Base-by-base conservation (phyloP, 805 yeast genomes). In the Cyberlindnera saturnus region DNA sequence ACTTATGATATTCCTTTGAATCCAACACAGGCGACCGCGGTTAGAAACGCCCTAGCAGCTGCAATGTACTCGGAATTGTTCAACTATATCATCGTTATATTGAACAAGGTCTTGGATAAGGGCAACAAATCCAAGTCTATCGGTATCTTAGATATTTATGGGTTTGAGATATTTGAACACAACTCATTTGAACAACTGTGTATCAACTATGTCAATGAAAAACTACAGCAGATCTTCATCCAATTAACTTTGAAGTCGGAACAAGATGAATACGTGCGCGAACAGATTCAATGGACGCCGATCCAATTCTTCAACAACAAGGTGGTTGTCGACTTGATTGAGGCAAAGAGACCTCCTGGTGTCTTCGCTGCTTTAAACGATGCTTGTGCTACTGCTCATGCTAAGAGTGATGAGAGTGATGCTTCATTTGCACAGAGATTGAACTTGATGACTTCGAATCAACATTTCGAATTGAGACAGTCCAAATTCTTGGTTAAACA, bases 381-480 rank as follows among this genome's bases (percentile, higher is more conserved):
- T 70, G 91, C 98, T 1, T 83, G 89, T 57, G 97, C 96, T 32
- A 93, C 98, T 23, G 99, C 99, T 0, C 99, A 93, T 62, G 99
- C 99, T 4, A 98, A 93, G 60, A 84, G 96, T 1, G 74, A 70
- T 41, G 99, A 98, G 16, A 98, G 98, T 2, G 99, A 93, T 64
- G 96, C 89, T 66, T 86, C 95, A 1, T 93, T 93, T 65, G 85
- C 93, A 15, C 96, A 88, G 70, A 77, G 97, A 65, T 73, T 93
- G 57, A 86, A 88, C 53, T 74, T 86, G 79, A 86, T 93, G 45
- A 71, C 89, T 6, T 65, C 75, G 18, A 90, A 89, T 63, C 83
- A 86, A 19, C 95, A 93, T 63, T 89, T 93, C 60, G 96, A 90
- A 56, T 76, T 86, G 55, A 81, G 99, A 59, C 81, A 86, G 49